These are phyloP conservation scores for Evansstolkia leycettana DNA, from an alignment of 495 filamentous ascomycete genomes.

Conservation along the genomic window DNA sequence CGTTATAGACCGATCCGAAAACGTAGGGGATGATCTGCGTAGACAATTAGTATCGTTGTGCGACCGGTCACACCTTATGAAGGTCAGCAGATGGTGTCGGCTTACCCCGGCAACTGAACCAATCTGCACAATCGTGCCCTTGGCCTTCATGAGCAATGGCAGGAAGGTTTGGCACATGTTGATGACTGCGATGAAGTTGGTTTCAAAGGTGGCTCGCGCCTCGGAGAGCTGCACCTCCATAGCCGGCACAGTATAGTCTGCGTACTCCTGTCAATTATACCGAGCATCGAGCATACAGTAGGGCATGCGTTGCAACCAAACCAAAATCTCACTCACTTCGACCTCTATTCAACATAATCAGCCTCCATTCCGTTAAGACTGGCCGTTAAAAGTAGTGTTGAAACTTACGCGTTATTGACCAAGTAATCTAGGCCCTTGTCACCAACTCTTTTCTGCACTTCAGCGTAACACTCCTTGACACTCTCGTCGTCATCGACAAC, in stretches of 20 bases:
- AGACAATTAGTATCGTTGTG: neutral
- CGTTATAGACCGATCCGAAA: constrained; percentile 48
- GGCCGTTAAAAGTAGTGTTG: constrained; percentile 1
- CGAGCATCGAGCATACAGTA: neutral
- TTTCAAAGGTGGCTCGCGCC: constrained; percentile 38
- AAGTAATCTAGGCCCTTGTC: constrained; percentile 41
- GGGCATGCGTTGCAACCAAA: neutral
- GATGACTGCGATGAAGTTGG: constrained; percentile 50
- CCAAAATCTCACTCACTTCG: constrained; percentile 29
- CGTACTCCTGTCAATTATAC: neutral
- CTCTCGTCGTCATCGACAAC: constrained; percentile 37
- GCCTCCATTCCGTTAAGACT: constrained; percentile 2
- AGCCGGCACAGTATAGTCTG: constrained; percentile 50
- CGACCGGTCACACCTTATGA: neutral
- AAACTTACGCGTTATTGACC: constrained; percentile 51
- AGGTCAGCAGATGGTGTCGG: neutral
- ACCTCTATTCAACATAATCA: constrained; percentile 15
- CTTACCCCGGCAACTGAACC: constrained; percentile 42
- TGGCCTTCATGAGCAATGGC: constrained; percentile 43
- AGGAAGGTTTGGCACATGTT: constrained; percentile 45
- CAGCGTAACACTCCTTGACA: constrained; percentile 28
- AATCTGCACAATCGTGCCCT: constrained; percentile 51
- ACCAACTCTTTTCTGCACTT: constrained; percentile 29
- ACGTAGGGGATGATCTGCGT: constrained; percentile 38
- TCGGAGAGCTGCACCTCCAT: constrained; percentile 42